Conservation (phyloP, 1,284 basidiomycete species). For the Heterobasidion annosum region DNA sequence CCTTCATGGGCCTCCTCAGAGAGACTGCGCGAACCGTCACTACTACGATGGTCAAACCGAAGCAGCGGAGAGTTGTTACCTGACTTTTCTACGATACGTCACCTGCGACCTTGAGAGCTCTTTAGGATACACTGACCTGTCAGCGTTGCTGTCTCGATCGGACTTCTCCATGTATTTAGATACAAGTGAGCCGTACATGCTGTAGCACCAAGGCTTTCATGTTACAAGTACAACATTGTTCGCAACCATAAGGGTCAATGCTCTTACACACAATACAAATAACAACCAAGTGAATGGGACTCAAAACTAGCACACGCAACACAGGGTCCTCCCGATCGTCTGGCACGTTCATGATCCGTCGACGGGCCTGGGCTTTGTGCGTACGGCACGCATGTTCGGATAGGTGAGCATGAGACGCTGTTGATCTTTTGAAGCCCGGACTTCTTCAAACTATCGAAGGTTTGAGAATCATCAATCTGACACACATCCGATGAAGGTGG, state of each 20-base stretch:
- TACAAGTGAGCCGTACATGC: no score
- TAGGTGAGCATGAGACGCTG: constrained; percentile 51
- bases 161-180: no score
- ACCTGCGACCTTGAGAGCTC: no score
- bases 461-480: neutral
- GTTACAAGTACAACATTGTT: neutral
- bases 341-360: neutral
- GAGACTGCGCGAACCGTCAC: constrained; percentile 11
- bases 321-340: neutral
- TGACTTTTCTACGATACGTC: no score
- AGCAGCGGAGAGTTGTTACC: no score
- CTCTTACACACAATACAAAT: no score
- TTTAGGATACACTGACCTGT: no score
- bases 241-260: neutral
- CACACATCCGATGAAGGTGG: neutral
- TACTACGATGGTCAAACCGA: no score
- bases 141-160: no score
- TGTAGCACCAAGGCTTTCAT: neutral
- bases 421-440: constrained; percentile 52
- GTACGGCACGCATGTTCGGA: constrained; percentile 43
- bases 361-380: constrained; percentile 7
- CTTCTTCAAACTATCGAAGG: constrained; percentile 51
- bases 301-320: neutral
- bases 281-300: no score
- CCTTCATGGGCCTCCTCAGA: constrained; percentile 6